phyloP scores from a whole-genome alignment of 306 rosid genomes.

The Trifolium fragiferum region DNA sequence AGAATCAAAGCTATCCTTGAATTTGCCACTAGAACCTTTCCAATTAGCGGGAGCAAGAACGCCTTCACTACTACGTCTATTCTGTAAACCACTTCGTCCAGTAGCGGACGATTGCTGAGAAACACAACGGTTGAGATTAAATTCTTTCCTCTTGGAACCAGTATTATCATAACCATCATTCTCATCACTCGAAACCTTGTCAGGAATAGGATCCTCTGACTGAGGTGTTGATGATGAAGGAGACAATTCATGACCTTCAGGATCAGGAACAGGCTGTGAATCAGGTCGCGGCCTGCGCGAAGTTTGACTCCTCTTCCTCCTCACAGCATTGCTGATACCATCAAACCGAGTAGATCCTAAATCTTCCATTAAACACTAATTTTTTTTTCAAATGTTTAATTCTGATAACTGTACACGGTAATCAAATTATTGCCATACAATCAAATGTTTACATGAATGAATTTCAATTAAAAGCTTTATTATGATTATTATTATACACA shows the following conservation, averaged over 20 bases:
- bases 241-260: slow-evolving; percentile 61
- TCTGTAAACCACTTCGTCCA: slow-evolving; percentile 51
- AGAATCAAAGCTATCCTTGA: slow-evolving; percentile 51
- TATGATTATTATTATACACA: neutral
- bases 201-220: slow-evolving; percentile 72
- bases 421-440: slow-evolving; percentile 28
- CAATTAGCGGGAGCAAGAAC: slow-evolving; percentile 93
- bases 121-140: slow-evolving; percentile 66
- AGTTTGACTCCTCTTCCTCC: slow-evolving; percentile 88
- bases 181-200: slow-evolving; percentile 84
- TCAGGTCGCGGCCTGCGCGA: slow-evolving; percentile 84
- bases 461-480: slow-evolving; percentile 44
- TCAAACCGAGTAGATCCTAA: slow-evolving; percentile 54
- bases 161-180: slow-evolving; percentile 61
- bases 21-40: slow-evolving; percentile 68
- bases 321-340: slow-evolving; percentile 64
- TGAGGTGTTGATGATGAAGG: slow-evolving; percentile 68
- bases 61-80: slow-evolving; percentile 78
- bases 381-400: slow-evolving; percentile 22
- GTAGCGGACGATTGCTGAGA: slow-evolving; percentile 51
- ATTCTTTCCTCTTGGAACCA: slow-evolving; percentile 71
- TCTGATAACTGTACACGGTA: slow-evolving; percentile 20
- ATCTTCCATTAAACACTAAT: slow-evolving; percentile 62
- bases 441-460: slow-evolving; percentile 47
- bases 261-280: slow-evolving; percentile 64